Evolutionary conservation across 768 basidiomycete genomes (phyloP).

Genomic region (Phlebiopsis gigantea): DNA sequence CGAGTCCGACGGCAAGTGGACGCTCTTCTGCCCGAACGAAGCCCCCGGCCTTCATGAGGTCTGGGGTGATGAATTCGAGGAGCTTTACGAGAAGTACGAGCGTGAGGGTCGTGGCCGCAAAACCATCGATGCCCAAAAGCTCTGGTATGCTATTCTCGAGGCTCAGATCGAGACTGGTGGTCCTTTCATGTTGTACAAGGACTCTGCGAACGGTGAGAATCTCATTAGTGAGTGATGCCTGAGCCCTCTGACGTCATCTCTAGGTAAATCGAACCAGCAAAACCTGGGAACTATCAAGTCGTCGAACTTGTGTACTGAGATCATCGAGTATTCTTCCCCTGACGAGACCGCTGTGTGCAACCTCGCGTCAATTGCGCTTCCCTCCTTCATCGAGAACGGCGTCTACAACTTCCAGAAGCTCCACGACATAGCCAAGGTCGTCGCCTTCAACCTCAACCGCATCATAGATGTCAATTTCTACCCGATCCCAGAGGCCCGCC

Average conservation of each 20-base stretch:
- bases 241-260: neutral
- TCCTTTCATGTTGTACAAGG: constrained; percentile 99
- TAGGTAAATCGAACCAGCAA: constrained; percentile 96
- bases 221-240: neutral
- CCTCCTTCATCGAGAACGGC: constrained; percentile 80
- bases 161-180: constrained; percentile 97
- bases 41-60: constrained; percentile 88
- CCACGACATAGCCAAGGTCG: constrained; percentile 90
- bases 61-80: constrained; percentile 86
- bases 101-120: constrained; percentile 82
- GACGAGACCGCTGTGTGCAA: constrained; percentile 99
- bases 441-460: constrained; percentile 87
- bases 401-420: constrained; percentile 92
- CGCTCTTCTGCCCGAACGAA: constrained; percentile 96
- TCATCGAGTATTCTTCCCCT: constrained; percentile 95
- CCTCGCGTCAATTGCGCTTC: constrained; percentile 93
- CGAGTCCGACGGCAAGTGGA: constrained; percentile 85
- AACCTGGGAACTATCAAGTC: constrained; percentile 99
- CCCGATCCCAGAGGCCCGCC: constrained; percentile 85
- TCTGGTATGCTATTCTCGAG: constrained; percentile 97
- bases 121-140: constrained; percentile 88
- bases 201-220: constrained; percentile 79
- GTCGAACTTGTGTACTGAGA: constrained; percentile 98
- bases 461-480: constrained; percentile 97
- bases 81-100: constrained; percentile 83